Evolutionary conservation across 148 eudicot genomes (phyloP).

Genomic region (Fagopyrum tataricum): DNA sequence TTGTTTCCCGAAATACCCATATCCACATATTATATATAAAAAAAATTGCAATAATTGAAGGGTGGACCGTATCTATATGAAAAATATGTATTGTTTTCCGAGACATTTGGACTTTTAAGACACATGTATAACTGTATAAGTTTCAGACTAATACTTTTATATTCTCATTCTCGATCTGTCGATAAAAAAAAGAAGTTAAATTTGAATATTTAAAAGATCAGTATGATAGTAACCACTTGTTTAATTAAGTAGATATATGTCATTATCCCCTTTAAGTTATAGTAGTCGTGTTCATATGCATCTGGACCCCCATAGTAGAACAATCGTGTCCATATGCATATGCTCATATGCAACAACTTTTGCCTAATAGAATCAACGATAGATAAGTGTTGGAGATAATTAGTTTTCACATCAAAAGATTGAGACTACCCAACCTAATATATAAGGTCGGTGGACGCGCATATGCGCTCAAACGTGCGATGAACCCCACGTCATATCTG

Average conservation of each 20-base stretch:
- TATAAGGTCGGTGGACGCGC: too few species aligned
- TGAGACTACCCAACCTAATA: too few species aligned
- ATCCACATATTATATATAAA: not conserved
- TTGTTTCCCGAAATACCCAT: not conserved
- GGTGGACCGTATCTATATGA: not conserved
- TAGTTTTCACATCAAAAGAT: too few species aligned
- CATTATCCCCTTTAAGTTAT: not conserved
- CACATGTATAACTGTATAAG: not conserved
- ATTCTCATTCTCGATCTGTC: not conserved
- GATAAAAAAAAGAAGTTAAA: not conserved
- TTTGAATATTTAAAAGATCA: not conserved
- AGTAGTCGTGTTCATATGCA: not conserved
- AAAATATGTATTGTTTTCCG: not conserved
- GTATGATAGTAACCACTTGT: not conserved
- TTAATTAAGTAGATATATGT: not conserved
- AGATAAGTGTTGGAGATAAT: too few species aligned
- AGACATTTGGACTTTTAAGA: slow-evolving; percentile 1
- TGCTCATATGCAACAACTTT: too few species aligned
- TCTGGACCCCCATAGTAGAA: not conserved
- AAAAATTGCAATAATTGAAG: not conserved
- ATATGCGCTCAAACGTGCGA: too few species aligned
- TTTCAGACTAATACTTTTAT: not conserved
- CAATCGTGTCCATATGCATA: not conserved
- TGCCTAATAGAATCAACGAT: too few species aligned
- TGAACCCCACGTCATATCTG: too few species aligned